Evolutionary conservation across 305 asterid species (phyloP), one percentile per base, ranked within the genome.

Genomic region (Plantago lanceolata): DNA sequence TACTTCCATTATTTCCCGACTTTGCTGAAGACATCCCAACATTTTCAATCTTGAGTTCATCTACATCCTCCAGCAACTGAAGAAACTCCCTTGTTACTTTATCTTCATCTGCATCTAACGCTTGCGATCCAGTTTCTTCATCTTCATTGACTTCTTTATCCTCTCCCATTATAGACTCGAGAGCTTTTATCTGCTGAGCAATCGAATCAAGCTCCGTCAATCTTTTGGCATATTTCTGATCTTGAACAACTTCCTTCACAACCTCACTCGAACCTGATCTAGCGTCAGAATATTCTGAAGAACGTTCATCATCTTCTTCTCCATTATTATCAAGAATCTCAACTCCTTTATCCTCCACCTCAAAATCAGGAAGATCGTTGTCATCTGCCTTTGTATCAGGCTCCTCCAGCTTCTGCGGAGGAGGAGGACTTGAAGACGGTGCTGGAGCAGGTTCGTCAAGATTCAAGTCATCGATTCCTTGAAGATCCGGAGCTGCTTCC

Each of bases 141-240:
- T 83, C 89, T 6, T 83, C 90, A 0, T 63, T 19, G 66, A 66
- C 74, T 2, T 56, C 5, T 19, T 64, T 77, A 47, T 77, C 88
- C 2, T 84, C 81, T 61, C 70, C 79, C 88, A 88, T 83, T 84
- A 92, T 71, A 0, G 96, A 82, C 66, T 89, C 98, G 12, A 92
- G 96, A 6, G 93, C 96, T 72, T 89, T 87, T 43, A 92, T 89
- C 81, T 87, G 98, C 77, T 84, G 89, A 61, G 96, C 89, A 8
- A 89, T 89, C 4, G 89, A 73, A 60, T 92, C 96, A 15, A 92
- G 96, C 80, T 83, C 96, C 2, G 86, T 64, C 63, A 85, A 17
- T 67, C 98, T 75, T 17, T 69, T 75, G 57, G 73, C 65, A 59
- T 79, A 95, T 24, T 76, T 66, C 3, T 79, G 86, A 74, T 92